Conservation (phyloP, 371 early-diverging fungal genomes). For the Sporodiniella umbellata region DNA sequence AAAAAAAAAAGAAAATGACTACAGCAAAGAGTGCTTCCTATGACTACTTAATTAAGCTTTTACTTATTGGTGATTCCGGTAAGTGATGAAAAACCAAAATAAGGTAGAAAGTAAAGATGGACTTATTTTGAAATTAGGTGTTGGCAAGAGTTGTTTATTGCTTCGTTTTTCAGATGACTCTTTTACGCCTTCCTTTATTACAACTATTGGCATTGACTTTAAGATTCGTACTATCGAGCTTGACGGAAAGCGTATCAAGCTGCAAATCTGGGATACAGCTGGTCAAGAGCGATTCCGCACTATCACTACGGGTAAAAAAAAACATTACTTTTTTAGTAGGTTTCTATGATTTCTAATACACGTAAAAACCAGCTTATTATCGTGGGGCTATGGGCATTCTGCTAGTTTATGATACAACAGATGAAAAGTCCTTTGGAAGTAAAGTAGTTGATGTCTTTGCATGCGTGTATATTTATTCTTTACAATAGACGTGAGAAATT, state of each 20-base stretch:
- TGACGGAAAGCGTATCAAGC: slow-evolving; percentile 98
- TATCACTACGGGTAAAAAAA: slow-evolving; percentile 85
- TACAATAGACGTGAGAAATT: slow-evolving; percentile 86
- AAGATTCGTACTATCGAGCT: slow-evolving; percentile 99
- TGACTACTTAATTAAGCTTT: slow-evolving; percentile 21
- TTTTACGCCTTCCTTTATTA: slow-evolving; percentile 97
- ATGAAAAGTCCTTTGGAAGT: slow-evolving; percentile 96
- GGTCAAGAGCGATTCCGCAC: slow-evolving; percentile 99
- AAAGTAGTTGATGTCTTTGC: slow-evolving; percentile 20
- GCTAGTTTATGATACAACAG: slow-evolving; percentile 99
- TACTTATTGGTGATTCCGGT: slow-evolving; percentile 94
- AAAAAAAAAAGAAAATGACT: too few species aligned
- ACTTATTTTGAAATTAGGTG: too few species aligned
- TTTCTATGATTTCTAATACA: too few species aligned
- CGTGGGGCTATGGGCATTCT: slow-evolving; percentile 99
- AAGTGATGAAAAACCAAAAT: too few species aligned
- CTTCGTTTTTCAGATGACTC: slow-evolving; percentile 98
- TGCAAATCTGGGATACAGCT: slow-evolving; percentile 99
- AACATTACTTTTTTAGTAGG: too few species aligned
- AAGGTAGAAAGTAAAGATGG: too few species aligned
- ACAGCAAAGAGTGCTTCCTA: slow-evolving; percentile 75
- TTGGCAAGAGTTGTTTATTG: slow-evolving; percentile 98
- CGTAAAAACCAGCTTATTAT: slow-evolving; percentile 77
- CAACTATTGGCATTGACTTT: slow-evolving; percentile 99
- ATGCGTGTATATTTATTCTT: neutral